Percentiles rank a stretch among this genome's conserved stretches.
phyloP scores from a whole-genome alignment of 345 rosid species.

The Brassica rapa region DNA sequence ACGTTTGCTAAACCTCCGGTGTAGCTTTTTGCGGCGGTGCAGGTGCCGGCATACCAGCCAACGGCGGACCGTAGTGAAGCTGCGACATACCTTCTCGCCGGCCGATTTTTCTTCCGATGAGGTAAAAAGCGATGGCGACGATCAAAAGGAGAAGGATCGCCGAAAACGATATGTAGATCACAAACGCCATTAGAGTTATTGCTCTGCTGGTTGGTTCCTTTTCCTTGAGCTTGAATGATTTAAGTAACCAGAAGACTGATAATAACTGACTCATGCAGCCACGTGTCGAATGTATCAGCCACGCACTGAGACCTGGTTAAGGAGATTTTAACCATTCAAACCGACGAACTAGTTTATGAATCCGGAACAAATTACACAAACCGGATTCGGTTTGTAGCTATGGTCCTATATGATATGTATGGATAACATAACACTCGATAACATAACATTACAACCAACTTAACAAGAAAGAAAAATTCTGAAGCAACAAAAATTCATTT shows the following conservation, averaged over 20 bases:
- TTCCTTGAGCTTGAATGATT: not conserved
- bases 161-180: slow-evolving; percentile 35
- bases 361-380: slow-evolving; percentile 34
- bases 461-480: slow-evolving; percentile 14
- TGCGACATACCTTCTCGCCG: slow-evolving; percentile 32
- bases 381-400: slow-evolving; percentile 40
- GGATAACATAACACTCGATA: not conserved
- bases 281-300: slow-evolving; percentile 9
- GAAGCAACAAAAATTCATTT: slow-evolving; percentile 35
- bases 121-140: slow-evolving; percentile 36
- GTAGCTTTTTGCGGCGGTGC: slow-evolving; percentile 30
- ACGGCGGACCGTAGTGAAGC: slow-evolving; percentile 19
- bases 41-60: slow-evolving; percentile 7
- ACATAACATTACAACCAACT: slow-evolving; percentile 41
- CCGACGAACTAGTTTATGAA: slow-evolving; percentile 12
- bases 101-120: slow-evolving; percentile 31
- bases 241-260: slow-evolving; percentile 13
- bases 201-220: not conserved
- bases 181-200: slow-evolving; percentile 33
- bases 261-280: not conserved
- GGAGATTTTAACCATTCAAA: slow-evolving; percentile 21
- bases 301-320: not conserved
- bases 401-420: slow-evolving; percentile 37
- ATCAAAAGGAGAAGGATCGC: slow-evolving; percentile 41
- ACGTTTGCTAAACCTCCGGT: slow-evolving; percentile 24